These are phyloP conservation scores for Verbascum thapsus DNA, from an alignment of 257 asterid genomes.

Conservation along the genomic window DNA sequence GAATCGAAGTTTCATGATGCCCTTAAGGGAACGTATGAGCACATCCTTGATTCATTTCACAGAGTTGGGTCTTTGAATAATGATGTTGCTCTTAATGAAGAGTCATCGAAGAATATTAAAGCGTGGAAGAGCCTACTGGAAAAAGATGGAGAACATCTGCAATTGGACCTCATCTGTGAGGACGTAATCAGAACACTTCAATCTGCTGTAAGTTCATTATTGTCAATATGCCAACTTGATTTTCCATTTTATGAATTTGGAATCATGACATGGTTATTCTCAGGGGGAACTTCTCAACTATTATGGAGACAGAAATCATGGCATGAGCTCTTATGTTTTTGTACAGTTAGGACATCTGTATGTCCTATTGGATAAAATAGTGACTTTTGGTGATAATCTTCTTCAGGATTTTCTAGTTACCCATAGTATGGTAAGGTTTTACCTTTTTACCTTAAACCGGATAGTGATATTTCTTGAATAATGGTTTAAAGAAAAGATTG, in stretches of 20 bases:
- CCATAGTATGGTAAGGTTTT: conserved; percentile 68
- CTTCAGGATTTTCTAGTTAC: conserved; percentile 62
- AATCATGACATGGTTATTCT: conserved; percentile 7
- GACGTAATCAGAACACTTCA: conserved; percentile 47
- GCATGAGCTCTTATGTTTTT: conserved; percentile 39
- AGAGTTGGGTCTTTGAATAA: conserved; percentile 38
- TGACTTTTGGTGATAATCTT: conserved; percentile 66
- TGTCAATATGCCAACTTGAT: conserved; percentile 1
- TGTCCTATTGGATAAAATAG: conserved; percentile 49
- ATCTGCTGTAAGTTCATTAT: conserved; percentile 59
- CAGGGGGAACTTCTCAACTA: conserved; percentile 69
- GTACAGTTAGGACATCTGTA: conserved; percentile 48
- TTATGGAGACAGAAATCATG: conserved; percentile 35
- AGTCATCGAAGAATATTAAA: conserved; percentile 43
- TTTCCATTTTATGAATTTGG: conserved; percentile 19
- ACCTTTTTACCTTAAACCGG: conserved; percentile 1
- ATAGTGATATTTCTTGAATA: no score
- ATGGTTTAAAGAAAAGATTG: no score
- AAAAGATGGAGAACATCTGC: conserved; percentile 51
- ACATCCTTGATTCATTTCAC: conserved; percentile 42
- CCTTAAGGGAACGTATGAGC: conserved; percentile 45
- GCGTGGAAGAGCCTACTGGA: conserved; percentile 65
- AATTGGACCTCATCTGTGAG: conserved; percentile 54
- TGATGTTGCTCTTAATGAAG: conserved; percentile 44
- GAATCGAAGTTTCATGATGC: conserved; percentile 46